A percentile compares a stretch with the other conserved stretches of the same genome.
These are phyloP conservation scores for Russula sp. DNA, from an alignment of 768 basidiomycete genomes.

Conservation along the genomic window DNA sequence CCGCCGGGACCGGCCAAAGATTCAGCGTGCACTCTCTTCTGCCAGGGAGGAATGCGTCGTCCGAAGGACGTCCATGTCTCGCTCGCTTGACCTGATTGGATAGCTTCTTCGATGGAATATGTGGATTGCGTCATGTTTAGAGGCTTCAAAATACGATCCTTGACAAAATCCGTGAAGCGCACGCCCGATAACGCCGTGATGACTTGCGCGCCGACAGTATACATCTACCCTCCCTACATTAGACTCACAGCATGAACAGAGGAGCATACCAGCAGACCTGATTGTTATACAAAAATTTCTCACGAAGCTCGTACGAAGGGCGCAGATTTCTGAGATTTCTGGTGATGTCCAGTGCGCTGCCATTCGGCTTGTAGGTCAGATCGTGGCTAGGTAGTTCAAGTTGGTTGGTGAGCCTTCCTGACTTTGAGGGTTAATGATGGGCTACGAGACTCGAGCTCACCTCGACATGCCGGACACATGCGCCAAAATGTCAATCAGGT, in stretches of 20 bases:
- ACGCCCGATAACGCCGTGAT: conserved; percentile 31
- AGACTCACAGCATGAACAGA: too few species aligned
- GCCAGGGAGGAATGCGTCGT: conserved; percentile 31
- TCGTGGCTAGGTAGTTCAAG: conserved; percentile 8
- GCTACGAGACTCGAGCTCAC: conserved; percentile 18
- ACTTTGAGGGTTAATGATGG: neutral
- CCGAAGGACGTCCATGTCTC: conserved; percentile 33
- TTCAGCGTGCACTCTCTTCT: conserved; percentile 26
- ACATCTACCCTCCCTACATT: conserved; percentile 32
- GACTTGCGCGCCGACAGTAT: conserved; percentile 32
- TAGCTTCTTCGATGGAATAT: conserved; percentile 32
- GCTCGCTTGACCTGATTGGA: conserved; percentile 29
- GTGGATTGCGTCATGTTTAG: conserved; percentile 39
- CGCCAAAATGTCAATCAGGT: conserved; percentile 31
- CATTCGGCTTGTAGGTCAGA: conserved; percentile 1
- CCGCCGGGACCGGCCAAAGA: conserved; percentile 37
- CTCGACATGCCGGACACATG: conserved; percentile 33
- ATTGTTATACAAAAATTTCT: conserved; percentile 38
- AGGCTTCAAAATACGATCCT: conserved; percentile 24
- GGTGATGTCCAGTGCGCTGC: conserved; percentile 12
- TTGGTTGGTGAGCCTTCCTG: neutral
- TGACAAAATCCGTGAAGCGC: conserved; percentile 35
- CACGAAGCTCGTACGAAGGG: conserved; percentile 34
- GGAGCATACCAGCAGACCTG: conserved; percentile 22
- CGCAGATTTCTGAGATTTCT: conserved; percentile 29